Base-by-base conservation (phyloP, 805 yeast genomes). In the Candida sanyiensis region DNA sequence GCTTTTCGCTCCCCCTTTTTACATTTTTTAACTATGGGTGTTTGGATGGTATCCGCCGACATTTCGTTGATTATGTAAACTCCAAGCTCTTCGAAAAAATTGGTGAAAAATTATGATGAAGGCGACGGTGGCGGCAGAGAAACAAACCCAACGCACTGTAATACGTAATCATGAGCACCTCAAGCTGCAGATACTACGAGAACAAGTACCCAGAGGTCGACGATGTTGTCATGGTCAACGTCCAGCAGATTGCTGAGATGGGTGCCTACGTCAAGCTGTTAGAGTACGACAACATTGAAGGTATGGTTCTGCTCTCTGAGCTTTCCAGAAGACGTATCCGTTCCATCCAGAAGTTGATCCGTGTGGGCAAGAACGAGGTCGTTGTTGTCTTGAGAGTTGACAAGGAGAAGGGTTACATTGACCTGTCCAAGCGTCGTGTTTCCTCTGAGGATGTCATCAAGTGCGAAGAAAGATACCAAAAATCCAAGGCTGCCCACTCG, bases 161-260 rank as follows among this genome's bases (percentile, higher is more conserved):
- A 18, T 19, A 8, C 23, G n/a, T 18, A 15, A 29, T 29, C 10
- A 85, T 86, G 95, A 81, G 89, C 57, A 77, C 85, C 28, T 80
- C 95, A 33, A 81, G 85, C 63, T 89, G 96, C 72, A 83, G 98
- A 70, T 93, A 83, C 68, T 93, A 93, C 64, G 98, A 90, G 67
- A 93, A 89, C 77, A 90, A 89, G 66, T 93, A 80, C 71, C 98
- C 98, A 44, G 98, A 93, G 67, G 95, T 93, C 57, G 98, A 93
- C 54, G 98, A 93, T 63, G 95, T 93, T 52, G 97, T 93, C 49
- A 90, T 93, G 95, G 98, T 93, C 60, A 93, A 93, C 66, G 98
- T 93, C 52, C 95, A 85, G 64, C 94, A 85, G 63, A 93, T 93
- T 54, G 98, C 97, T 51, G 98, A 93, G 65, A 93, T 93, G 98